A percentile compares a stretch with the other conserved stretches of the same genome.
phyloP scores from a whole-genome alignment of 768 basidiomycete species.

The Panaeolus cyanescens region DNA sequence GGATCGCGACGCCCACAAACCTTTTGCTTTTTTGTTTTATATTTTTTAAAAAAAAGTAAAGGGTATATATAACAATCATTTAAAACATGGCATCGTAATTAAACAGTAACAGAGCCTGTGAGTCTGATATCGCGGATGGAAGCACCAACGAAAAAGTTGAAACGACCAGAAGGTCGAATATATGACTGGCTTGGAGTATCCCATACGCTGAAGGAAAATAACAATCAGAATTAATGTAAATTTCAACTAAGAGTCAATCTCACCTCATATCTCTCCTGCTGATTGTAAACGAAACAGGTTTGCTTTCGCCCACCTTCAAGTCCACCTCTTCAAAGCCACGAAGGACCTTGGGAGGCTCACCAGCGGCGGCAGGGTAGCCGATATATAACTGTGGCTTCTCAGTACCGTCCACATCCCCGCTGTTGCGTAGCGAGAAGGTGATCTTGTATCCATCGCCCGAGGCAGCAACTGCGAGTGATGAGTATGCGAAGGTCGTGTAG shows the following conservation, averaged over 20 bases:
- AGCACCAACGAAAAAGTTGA: conserved; percentile 54
- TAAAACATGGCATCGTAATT: neutral
- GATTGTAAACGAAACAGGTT: conserved; percentile 37
- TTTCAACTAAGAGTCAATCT: conserved; percentile 5
- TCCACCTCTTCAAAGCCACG: conserved; percentile 53
- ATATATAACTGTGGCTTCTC: conserved; percentile 60
- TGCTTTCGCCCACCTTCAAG: conserved; percentile 37
- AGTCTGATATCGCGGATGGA: conserved; percentile 50
- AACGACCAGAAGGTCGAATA: conserved; percentile 50
- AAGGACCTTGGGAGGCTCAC: conserved; percentile 51
- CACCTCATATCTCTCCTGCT: conserved; percentile 48
- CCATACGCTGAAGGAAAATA: conserved; percentile 43
- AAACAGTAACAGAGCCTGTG: conserved; percentile 29
- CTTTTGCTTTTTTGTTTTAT: conserved; percentile 49
- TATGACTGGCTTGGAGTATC: conserved; percentile 53
- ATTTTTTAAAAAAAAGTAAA: neutral
- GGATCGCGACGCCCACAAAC: conserved; percentile 77
- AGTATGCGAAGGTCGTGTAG: conserved; percentile 74
- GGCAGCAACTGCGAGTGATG: conserved; percentile 41
- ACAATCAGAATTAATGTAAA: neutral
- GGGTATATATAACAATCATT: neutral
- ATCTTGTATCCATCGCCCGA: conserved; percentile 35
- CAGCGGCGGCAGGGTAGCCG: conserved; percentile 45
- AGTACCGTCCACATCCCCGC: conserved; percentile 46
- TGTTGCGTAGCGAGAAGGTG: conserved; percentile 49